Evolutionary conservation across 78 protist genomes (phyloP).

Genomic region (Ministeria vibrans): DNA sequence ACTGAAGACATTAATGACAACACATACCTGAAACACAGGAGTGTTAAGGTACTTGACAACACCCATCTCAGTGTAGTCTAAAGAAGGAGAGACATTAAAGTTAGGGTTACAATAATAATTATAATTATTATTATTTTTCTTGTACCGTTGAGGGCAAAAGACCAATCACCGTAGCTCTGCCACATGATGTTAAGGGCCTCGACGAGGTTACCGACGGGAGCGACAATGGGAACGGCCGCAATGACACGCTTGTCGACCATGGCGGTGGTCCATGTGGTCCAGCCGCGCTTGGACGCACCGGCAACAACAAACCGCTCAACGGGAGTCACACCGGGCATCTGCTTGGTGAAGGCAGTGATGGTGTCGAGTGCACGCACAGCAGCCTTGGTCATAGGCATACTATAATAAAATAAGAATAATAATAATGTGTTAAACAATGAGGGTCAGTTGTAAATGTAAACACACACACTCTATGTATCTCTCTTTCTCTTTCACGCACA

Average conservation of each 20-base stretch:
- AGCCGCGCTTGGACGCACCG: slow-evolving; percentile 68
- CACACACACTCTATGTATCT: too few relatives aligned
- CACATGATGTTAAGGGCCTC: slow-evolving; percentile 22
- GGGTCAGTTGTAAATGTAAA: too few relatives aligned
- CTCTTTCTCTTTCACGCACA: too few relatives aligned
- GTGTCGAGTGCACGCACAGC: slow-evolving; percentile 54
- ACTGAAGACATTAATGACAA: not conserved
- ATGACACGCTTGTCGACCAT: slow-evolving; percentile 37
- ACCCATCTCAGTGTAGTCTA: slow-evolving; percentile 34
- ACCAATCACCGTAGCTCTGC: slow-evolving; percentile 40
- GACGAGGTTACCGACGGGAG: slow-evolving; percentile 27
- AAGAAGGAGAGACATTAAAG: not conserved
- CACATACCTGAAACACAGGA: slow-evolving; percentile 19
- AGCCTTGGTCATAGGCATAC: slow-evolving; percentile 58
- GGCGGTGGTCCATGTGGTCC: slow-evolving; percentile 53
- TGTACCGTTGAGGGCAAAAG: slow-evolving; percentile 28
- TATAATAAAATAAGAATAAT: too few relatives aligned
- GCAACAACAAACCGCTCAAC: slow-evolving; percentile 42
- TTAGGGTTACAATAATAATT: not conserved
- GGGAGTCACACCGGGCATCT: slow-evolving; percentile 8
- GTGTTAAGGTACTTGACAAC: slow-evolving; percentile 31
- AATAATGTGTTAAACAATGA: too few relatives aligned
- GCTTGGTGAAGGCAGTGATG: slow-evolving; percentile 21
- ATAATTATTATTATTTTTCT: too few relatives aligned
- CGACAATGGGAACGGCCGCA: slow-evolving; percentile 48